Conservation (phyloP, 2,329 filamentous ascomycete genomes). For the Chrysosporium keratinophilum region DNA sequence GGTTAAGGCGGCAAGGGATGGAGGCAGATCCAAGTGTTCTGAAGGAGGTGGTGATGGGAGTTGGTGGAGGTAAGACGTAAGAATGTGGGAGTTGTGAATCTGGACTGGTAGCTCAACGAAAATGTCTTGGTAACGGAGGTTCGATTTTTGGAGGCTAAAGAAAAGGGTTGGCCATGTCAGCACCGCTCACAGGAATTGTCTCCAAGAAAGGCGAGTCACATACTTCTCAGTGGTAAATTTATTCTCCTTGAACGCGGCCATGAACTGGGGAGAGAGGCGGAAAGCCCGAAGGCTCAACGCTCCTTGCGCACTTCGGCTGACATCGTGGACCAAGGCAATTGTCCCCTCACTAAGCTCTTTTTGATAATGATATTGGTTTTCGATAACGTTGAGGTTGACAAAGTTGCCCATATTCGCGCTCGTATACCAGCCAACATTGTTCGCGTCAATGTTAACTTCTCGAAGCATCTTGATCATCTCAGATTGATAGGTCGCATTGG, state of each 20-base stretch:
- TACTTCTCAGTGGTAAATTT: conserved; percentile 97
- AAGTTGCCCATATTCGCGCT: conserved; percentile 99
- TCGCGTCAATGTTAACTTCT: conserved; percentile 96
- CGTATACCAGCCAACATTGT: conserved; percentile 97
- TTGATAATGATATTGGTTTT: conserved; percentile 97
- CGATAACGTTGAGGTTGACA: conserved; percentile 84
- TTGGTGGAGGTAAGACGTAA: conserved; percentile 92
- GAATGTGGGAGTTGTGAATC: conserved; percentile 93
- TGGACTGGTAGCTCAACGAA: conserved; percentile 78
- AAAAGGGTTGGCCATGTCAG: neutral
- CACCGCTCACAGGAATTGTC: neutral
- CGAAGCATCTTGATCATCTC: conserved; percentile 96
- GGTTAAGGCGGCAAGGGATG: conserved; percentile 67
- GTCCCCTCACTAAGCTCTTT: conserved; percentile 78
- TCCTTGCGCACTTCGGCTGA: conserved; percentile 88
- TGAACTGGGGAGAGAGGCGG: conserved; percentile 75
- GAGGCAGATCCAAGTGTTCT: conserved; percentile 62
- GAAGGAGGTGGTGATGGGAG: conserved; percentile 58
- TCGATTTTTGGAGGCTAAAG: conserved; percentile 80
- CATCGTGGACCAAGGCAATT: conserved; percentile 85
- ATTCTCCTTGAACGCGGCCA: conserved; percentile 86
- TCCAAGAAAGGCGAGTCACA: conserved; percentile 24
- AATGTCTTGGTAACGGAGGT: conserved; percentile 87
- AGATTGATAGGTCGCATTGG: conserved; percentile 75
- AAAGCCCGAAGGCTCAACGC: conserved; percentile 83